Conservation (phyloP, 345 rosid species). For the Fremontodendron californicum region DNA sequence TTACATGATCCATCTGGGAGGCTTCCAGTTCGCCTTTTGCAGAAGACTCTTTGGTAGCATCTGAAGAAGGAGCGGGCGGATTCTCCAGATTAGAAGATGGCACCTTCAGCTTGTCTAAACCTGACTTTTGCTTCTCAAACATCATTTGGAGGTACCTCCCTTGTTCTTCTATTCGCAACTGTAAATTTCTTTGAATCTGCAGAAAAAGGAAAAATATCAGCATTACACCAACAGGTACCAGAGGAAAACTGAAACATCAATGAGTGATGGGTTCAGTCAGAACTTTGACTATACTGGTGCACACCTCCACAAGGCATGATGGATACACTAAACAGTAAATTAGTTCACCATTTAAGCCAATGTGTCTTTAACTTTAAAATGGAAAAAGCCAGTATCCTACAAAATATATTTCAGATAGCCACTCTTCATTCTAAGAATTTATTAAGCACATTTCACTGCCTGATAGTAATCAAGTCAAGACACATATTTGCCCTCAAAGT, state of each 20-base stretch:
- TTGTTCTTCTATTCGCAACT: conserved; percentile 92
- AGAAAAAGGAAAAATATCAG: background rate
- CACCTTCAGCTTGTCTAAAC: conserved; percentile 47
- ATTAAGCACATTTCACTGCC: background rate
- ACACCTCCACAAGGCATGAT: background rate
- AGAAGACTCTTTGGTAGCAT: conserved; percentile 29
- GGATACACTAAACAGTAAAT: background rate
- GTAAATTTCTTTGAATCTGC: conserved; percentile 88
- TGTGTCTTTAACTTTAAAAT: background rate
- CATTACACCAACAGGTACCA: background rate
- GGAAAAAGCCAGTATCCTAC: background rate
- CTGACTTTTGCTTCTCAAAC: conserved; percentile 88
- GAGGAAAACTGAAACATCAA: background rate
- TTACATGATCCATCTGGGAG: conserved; percentile 27
- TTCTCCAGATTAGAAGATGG: conserved; percentile 50
- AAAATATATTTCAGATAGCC: background rate
- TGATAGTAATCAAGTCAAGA: background rate
- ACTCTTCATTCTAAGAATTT: background rate
- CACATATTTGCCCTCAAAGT: background rate
- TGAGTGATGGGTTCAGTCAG: background rate
- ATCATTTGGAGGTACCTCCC: conserved; percentile 90
- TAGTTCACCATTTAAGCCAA: background rate
- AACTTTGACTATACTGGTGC: background rate
- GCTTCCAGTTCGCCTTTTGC: conserved; percentile 32
- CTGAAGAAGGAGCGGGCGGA: conserved; percentile 23